Evolutionary conservation across 352 stramenopile genomes (phyloP).

Genomic region (Globisporangium irregulare): DNA sequence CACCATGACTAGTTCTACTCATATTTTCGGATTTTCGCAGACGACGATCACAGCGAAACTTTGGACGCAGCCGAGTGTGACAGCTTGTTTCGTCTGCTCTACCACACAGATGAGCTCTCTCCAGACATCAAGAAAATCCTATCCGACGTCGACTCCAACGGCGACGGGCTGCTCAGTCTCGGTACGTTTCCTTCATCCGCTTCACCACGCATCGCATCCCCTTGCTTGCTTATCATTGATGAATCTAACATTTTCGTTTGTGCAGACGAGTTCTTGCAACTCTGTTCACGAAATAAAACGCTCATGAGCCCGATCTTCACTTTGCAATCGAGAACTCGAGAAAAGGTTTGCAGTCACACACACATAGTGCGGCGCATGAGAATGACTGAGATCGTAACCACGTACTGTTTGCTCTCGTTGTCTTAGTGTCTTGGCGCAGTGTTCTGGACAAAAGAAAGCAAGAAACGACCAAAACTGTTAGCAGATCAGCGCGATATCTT

Average conservation of each 20-base stretch:
- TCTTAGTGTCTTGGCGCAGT: constrained; percentile 31
- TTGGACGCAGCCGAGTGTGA: constrained; percentile 46
- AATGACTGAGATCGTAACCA: not conserved
- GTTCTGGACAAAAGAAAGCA: constrained; percentile 37
- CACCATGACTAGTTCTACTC: not conserved
- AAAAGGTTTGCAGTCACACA: constrained; percentile 19
- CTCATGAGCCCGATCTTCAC: constrained; percentile 42
- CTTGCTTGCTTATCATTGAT: not conserved
- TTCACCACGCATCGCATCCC: not conserved
- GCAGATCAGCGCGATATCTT: constrained; percentile 28
- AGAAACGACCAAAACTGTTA: constrained; percentile 29
- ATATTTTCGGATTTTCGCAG: constrained; percentile 9
- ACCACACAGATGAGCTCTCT: constrained; percentile 41
- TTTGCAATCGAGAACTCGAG: constrained; percentile 26
- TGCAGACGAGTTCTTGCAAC: constrained; percentile 37
- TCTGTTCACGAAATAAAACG: constrained; percentile 36
- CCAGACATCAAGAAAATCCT: constrained; percentile 31
- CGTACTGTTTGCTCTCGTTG: not conserved
- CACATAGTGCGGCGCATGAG: not conserved
- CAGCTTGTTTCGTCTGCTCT: constrained; percentile 50
- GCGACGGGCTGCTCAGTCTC: constrained; percentile 29
- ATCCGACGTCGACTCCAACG: constrained; percentile 31
- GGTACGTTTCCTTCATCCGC: constrained; percentile 8
- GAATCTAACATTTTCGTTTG: not conserved
- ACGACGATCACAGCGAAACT: constrained; percentile 44